Percentiles rank a stretch among this genome's conserved stretches.
Conservation (phyloP, 106 monocot genomes). For the Dendrobium nobile region DNA sequence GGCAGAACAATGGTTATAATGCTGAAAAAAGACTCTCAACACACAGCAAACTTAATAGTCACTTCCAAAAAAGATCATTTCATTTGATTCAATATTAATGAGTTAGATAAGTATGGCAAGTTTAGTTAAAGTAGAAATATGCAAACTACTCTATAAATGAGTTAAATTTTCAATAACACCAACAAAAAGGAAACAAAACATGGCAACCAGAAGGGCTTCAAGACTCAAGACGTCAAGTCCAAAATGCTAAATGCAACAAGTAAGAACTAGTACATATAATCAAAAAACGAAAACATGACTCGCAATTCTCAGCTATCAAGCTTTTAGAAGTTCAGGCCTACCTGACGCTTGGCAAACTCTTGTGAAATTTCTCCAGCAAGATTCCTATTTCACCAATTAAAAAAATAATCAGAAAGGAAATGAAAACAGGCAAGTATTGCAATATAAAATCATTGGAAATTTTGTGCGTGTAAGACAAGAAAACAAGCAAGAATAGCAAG, state of each 20-base stretch:
- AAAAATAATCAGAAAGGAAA: background rate
- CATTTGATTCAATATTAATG: background rate
- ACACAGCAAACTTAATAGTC: background rate
- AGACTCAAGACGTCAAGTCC: background rate
- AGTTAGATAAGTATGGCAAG: background rate
- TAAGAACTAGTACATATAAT: background rate
- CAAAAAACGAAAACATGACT: background rate
- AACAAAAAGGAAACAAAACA: background rate
- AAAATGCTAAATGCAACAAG: background rate
- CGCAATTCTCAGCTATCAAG: background rate
- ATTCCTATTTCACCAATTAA: conserved; percentile 42
- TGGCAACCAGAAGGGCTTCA: background rate
- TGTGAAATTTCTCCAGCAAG: conserved; percentile 97
- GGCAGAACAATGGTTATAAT: background rate
- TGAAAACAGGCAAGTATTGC: background rate
- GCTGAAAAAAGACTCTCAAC: background rate
- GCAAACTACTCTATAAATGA: background rate
- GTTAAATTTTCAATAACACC: background rate
- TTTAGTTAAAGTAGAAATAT: background rate
- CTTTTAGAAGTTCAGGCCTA: conserved; percentile 13
- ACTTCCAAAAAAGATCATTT: background rate
- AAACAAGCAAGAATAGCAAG: background rate
- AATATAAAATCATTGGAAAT: conserved; percentile 1
- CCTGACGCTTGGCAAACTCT: conserved; percentile 87
- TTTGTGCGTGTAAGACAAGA: background rate